Percentiles rank a stretch among this genome's conserved stretches.
Evolutionary conservation across 176 grass and related monocot species (phyloP).

Genomic region (Rhynchospora pubera): DNA sequence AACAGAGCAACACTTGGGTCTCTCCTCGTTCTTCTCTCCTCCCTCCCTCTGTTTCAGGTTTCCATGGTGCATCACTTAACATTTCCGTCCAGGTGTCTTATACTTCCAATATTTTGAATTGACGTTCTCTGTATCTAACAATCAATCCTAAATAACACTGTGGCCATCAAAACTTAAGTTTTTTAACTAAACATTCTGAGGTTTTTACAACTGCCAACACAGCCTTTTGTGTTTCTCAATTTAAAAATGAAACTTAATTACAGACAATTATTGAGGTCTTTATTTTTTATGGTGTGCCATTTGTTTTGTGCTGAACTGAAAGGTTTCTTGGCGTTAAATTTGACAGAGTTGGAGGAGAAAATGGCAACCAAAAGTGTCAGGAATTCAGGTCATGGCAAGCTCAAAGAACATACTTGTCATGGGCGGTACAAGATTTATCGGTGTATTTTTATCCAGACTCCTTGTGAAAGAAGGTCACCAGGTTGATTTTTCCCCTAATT

Average conservation of each 20-base stretch:
- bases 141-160: background rate
- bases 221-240: background rate
- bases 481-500: constrained; percentile 26
- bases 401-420: constrained; percentile 93
- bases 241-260: no score
- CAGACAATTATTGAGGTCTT: background rate
- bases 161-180: background rate
- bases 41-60: constrained; percentile 58
- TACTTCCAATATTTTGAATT: background rate
- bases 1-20: constrained; percentile 19
- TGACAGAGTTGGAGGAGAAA: constrained; percentile 50
- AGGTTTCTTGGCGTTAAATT: constrained; percentile 17
- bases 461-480: constrained; percentile 90
- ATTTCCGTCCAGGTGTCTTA: constrained; percentile 46
- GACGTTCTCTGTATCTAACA: background rate
- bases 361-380: constrained; percentile 44
- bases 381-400: constrained; percentile 52
- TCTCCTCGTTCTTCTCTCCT: constrained; percentile 37
- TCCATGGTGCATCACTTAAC: constrained; percentile 39
- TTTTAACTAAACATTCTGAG: background rate
- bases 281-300: background rate
- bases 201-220: background rate
- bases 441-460: constrained; percentile 67
- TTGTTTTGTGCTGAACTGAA: background rate
- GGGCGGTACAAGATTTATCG: constrained; percentile 95